Conservation (phyloP, 768 basidiomycete genomes). For the Boletales sp. region DNA sequence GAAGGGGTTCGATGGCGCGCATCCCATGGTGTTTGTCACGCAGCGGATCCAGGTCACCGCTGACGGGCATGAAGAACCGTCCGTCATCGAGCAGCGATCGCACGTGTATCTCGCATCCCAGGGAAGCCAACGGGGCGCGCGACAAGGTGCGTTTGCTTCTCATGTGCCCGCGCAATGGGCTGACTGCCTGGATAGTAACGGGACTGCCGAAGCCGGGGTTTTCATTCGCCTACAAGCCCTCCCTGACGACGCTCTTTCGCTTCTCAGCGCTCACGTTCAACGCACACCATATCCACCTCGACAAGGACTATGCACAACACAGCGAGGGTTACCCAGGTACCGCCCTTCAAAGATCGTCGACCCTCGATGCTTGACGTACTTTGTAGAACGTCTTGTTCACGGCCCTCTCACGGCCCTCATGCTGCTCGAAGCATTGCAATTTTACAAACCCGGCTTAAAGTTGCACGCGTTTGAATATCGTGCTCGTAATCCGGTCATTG, state of each 20-base stretch:
- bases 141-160: constrained; percentile 38
- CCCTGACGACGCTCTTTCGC: constrained; percentile 71
- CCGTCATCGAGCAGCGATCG: constrained; percentile 58
- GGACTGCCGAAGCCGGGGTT: constrained; percentile 53
- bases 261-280: constrained; percentile 88
- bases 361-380: constrained; percentile 1
- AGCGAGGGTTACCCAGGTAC: constrained; percentile 72
- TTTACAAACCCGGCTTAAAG: constrained; percentile 45
- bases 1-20: constrained; percentile 58
- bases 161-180: neutral
- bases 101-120: constrained; percentile 60
- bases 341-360: neutral
- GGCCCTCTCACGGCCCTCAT: constrained; percentile 80
- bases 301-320: constrained; percentile 64
- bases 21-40: constrained; percentile 74
- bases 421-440: constrained; percentile 59
- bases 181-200: constrained; percentile 36
- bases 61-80: constrained; percentile 41
- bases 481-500: constrained; percentile 62
- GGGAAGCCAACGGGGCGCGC: constrained; percentile 30
- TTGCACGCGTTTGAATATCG: constrained; percentile 63
- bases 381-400: constrained; percentile 75
- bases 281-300: constrained; percentile 80
- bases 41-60: constrained; percentile 54
- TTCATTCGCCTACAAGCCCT: constrained; percentile 64